These are phyloP conservation scores for Leishmania major DNA, from an alignment of 208 protist species.

Conservation along the genomic window DNA sequence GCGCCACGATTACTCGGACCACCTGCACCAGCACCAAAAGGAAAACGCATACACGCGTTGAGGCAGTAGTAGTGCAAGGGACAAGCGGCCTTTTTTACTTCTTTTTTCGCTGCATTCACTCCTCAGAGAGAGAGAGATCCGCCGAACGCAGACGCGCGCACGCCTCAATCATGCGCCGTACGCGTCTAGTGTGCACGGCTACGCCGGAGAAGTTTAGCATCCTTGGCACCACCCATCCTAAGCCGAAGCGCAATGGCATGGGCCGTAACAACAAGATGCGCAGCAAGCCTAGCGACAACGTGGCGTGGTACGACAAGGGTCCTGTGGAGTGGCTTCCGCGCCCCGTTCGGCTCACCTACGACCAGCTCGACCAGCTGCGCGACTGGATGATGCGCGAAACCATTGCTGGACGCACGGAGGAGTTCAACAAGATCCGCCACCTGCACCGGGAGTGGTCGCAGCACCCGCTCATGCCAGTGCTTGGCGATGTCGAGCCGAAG, in stretches of 20 bases:
- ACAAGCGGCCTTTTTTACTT: not conserved
- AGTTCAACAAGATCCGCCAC: slow-evolving; percentile 77
- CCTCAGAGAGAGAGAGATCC: not conserved
- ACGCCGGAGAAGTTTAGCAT: slow-evolving; percentile 78
- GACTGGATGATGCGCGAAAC: slow-evolving; percentile 93
- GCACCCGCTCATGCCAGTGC: slow-evolving; percentile 87
- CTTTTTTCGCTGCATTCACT: not conserved
- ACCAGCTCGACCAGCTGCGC: slow-evolving; percentile 78
- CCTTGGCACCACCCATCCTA: slow-evolving; percentile 71
- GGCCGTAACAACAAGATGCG: slow-evolving; percentile 89
- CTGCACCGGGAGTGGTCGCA: slow-evolving; percentile 89
- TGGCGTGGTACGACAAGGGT: slow-evolving; percentile 90
- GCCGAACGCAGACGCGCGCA: not conserved
- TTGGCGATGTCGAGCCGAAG: slow-evolving; percentile 90
- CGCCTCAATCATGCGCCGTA: slow-evolving; percentile 43
- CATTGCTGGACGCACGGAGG: slow-evolving; percentile 61
- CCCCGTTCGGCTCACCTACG: slow-evolving; percentile 81
- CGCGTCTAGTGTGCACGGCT: slow-evolving; percentile 43
- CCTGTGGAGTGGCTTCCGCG: slow-evolving; percentile 91
- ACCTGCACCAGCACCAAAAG: not conserved
- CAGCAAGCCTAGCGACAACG: slow-evolving; percentile 88
- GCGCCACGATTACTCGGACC: not conserved
- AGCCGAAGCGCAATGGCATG: slow-evolving; percentile 69
- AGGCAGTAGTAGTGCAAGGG: not conserved
- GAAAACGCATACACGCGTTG: slow-evolving; percentile 1